These are phyloP conservation scores for Moniliophthora roreri DNA, from an alignment of 1,284 basidiomycete species.

Conservation along the genomic window DNA sequence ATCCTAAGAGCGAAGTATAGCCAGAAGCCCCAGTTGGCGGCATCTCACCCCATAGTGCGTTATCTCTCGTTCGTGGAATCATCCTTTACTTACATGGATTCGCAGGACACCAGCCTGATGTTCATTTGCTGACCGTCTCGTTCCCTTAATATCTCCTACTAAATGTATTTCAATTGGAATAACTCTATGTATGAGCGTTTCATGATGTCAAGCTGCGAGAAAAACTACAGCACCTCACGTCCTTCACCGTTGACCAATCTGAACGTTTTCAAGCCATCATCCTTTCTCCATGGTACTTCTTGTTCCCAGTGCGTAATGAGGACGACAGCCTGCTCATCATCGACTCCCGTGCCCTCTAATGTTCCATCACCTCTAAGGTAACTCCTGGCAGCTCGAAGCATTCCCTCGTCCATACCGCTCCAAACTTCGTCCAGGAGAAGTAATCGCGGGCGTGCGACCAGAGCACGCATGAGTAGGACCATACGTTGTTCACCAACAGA, in stretches of 20 bases:
- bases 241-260: slow-evolving; percentile 38
- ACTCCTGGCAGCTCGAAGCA: slow-evolving; percentile 61
- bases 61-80: slow-evolving; percentile 7
- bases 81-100: slow-evolving; percentile 3
- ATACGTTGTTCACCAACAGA: slow-evolving; percentile 75
- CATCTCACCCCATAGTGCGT: slow-evolving; percentile 76
- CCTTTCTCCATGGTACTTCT: slow-evolving; percentile 73
- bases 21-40: slow-evolving; percentile 85
- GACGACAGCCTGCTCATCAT: slow-evolving; percentile 69
- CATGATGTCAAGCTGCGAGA: not conserved
- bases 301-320: slow-evolving; percentile 89
- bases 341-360: slow-evolving; percentile 45
- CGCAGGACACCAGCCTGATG: slow-evolving; percentile 52
- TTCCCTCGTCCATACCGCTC: slow-evolving; percentile 83
- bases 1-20: slow-evolving; percentile 70
- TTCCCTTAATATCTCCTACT: not conserved
- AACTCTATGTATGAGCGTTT: not conserved
- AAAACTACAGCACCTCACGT: slow-evolving; percentile 13
- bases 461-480: slow-evolving; percentile 80
- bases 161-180: not conserved
- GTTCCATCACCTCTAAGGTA: slow-evolving; percentile 63
- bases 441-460: slow-evolving; percentile 69
- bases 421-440: slow-evolving; percentile 89
- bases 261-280: slow-evolving; percentile 47
- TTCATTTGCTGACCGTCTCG: slow-evolving; percentile 45